A percentile compares a stretch with the other conserved stretches of the same genome.
Conservation (phyloP, 768 basidiomycete genomes). For the Collybia sordida region DNA sequence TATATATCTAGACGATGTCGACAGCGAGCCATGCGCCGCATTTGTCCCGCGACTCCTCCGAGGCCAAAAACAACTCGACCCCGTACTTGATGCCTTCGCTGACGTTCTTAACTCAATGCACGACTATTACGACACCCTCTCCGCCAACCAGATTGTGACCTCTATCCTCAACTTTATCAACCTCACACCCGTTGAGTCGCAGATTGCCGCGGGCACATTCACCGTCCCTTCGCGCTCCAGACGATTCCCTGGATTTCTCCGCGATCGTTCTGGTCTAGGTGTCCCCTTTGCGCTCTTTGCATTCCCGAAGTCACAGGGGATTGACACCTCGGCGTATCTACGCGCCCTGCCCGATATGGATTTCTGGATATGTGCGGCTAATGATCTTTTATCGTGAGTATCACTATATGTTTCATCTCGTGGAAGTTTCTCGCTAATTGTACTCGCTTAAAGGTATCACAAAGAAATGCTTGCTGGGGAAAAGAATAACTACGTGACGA, state of each 20-base stretch:
- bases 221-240: not conserved
- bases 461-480: constrained; percentile 20
- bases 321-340: not conserved
- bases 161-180: constrained; percentile 10
- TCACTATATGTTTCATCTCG: not conserved
- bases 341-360: constrained; percentile 8
- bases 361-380: constrained; percentile 9
- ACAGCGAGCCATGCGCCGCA: not conserved
- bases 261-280: constrained; percentile 3
- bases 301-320: not conserved
- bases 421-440: not conserved
- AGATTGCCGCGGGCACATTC: not conserved
- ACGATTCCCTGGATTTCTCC: constrained; percentile 1
- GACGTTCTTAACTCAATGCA: constrained; percentile 3
- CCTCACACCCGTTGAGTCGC: constrained; percentile 4
- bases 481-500: constrained; percentile 11
- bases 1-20: constrained; percentile 11
- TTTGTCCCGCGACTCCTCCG: constrained; percentile 12
- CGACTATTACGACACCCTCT: constrained; percentile 5
- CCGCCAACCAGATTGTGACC: constrained; percentile 7
- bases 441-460: constrained; percentile 6
- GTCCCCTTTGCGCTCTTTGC: constrained; percentile 1
- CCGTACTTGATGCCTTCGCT: constrained; percentile 6
- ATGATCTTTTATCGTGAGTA: constrained; percentile 13
- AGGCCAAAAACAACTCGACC: constrained; percentile 8